phyloP scores from a whole-genome alignment of 345 rosid genomes.

The Mallotus nudiflorus region DNA sequence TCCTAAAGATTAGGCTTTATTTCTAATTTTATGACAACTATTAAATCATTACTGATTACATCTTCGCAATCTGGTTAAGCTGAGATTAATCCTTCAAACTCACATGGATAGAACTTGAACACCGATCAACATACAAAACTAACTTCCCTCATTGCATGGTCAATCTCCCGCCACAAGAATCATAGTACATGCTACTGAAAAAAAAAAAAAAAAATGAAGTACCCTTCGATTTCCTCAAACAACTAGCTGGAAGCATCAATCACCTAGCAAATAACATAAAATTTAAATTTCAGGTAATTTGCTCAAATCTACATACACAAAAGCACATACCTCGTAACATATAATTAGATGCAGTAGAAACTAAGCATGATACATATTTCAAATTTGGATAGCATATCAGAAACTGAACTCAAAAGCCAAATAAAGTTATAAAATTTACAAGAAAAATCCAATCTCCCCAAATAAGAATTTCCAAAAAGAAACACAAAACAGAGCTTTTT shows the following conservation, averaged over 20 bases:
- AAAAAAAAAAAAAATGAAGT: too few relatives aligned
- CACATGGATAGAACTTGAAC: constrained; percentile 1
- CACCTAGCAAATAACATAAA: constrained; percentile 25
- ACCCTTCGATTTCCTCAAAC: constrained; percentile 26
- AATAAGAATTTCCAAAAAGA: too few relatives aligned
- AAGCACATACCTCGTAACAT: background rate
- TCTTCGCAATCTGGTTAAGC: background rate
- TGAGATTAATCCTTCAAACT: background rate
- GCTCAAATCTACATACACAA: constrained; percentile 23
- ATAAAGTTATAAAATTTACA: too few relatives aligned
- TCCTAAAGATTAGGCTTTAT: constrained; percentile 6
- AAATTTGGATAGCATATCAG: constrained; percentile 22
- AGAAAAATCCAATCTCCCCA: constrained; percentile 18
- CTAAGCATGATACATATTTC: constrained; percentile 16
- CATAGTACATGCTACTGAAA: background rate
- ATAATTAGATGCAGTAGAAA: background rate
- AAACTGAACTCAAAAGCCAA: constrained; percentile 15
- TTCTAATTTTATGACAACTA: constrained; percentile 20
- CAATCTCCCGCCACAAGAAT: constrained; percentile 7
- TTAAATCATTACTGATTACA: constrained; percentile 16
- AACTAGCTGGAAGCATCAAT: constrained; percentile 17
- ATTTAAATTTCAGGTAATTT: constrained; percentile 22
- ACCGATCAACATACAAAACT: background rate
- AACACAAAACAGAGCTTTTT: constrained; percentile 2
- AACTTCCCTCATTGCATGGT: constrained; percentile 15